Conservation (phyloP, 805 yeast genomes). For the Diddensiella caesifluorescens region DNA sequence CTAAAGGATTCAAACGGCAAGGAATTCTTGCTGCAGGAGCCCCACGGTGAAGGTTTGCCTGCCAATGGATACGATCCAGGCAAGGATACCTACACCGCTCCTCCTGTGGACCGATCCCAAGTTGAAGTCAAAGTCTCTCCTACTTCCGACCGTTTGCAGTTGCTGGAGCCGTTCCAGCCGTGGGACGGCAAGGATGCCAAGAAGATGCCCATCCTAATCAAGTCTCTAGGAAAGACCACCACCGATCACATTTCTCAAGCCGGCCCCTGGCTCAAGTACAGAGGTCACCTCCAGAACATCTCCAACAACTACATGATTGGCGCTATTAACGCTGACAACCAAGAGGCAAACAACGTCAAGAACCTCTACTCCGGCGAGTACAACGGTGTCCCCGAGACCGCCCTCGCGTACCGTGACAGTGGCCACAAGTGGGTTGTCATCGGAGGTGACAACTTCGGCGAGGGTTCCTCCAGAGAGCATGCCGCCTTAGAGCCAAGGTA, state of each 20-base stretch:
- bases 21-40: constrained; percentile 82
- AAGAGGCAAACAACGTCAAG: constrained; percentile 84
- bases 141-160: constrained; percentile 92
- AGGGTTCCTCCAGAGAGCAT: constrained; percentile 99
- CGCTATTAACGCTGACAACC: constrained; percentile 94
- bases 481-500: constrained; percentile 99
- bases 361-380: constrained; percentile 88
- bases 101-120: constrained; percentile 76
- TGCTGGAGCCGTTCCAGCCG: constrained; percentile 84
- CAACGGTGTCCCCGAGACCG: constrained; percentile 95
- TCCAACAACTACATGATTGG: constrained; percentile 99
- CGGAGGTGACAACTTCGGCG: constrained; percentile 99
- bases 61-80: constrained; percentile 84
- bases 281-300: constrained; percentile 98
- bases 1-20: constrained; percentile 84
- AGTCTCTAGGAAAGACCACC: constrained; percentile 95
- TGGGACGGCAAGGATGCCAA: constrained; percentile 95
- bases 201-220: constrained; percentile 87
- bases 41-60: constrained; percentile 88
- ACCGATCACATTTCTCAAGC: constrained; percentile 99
- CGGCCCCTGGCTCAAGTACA: constrained; percentile 99
- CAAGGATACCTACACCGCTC: constrained; percentile 93
- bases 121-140: constrained; percentile 78
- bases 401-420: constrained; percentile 38
- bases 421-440: constrained; percentile 21